Conservation (phyloP, 2,329 filamentous ascomycete species). For the Xylariaceae sp. region DNA sequence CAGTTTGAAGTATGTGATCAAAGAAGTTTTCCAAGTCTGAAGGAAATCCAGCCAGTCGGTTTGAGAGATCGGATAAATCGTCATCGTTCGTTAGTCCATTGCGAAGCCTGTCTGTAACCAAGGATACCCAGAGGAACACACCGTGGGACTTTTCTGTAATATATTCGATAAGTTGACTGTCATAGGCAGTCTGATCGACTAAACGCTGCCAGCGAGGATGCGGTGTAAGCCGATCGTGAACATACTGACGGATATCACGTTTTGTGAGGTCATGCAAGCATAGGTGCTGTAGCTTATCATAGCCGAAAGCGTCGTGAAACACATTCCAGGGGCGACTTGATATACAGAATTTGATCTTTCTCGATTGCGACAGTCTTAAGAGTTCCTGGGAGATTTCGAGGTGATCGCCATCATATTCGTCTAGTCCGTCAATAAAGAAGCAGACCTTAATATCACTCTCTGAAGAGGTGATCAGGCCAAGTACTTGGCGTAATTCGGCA, state of each 20-base stretch:
- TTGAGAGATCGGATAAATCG: constrained; percentile 16
- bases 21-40: constrained; percentile 22
- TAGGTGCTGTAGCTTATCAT: constrained; percentile 24
- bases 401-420: constrained; percentile 40
- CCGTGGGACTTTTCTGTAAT: constrained; percentile 16
- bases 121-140: constrained; percentile 22
- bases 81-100: constrained; percentile 19
- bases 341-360: constrained; percentile 30
- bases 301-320: constrained; percentile 37
- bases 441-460: constrained; percentile 30
- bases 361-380: constrained; percentile 26
- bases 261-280: constrained; percentile 34
- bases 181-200: constrained; percentile 1
- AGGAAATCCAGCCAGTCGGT: constrained; percentile 10
- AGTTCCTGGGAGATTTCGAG: constrained; percentile 29
- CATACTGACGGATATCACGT: constrained; percentile 34
- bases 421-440: constrained; percentile 45
- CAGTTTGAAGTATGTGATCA: constrained; percentile 17
- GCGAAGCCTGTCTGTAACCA: constrained; percentile 14
- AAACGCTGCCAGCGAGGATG: constrained; percentile 27
- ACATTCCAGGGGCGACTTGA: constrained; percentile 40
- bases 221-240: constrained; percentile 21
- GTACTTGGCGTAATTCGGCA: constrained; percentile 7
- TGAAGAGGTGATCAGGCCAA: background rate
- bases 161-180: constrained; percentile 14